Conservation (phyloP, 116 monocot genomes). For the Zostera marina region DNA sequence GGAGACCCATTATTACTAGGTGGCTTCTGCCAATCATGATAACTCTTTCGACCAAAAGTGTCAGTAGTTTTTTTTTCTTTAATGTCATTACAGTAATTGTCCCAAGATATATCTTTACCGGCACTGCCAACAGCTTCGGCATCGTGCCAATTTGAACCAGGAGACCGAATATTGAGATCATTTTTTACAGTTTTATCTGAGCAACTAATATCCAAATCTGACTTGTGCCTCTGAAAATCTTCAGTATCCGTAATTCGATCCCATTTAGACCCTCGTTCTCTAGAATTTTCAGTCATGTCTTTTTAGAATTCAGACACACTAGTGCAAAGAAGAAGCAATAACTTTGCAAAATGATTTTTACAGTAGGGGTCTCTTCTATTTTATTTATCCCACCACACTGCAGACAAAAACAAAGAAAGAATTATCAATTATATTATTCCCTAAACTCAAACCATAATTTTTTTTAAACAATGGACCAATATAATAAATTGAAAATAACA, state of each 20-base stretch:
- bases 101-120: conserved; percentile 2
- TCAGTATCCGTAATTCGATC: conserved; percentile 19
- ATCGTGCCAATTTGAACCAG: conserved; percentile 2
- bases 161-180: background rate
- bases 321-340: background rate
- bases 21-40: conserved; percentile 10
- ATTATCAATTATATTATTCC: too few species aligned
- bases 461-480: too few species aligned
- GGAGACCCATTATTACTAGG: conserved; percentile 25
- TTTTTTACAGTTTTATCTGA: background rate
- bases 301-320: background rate
- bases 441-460: too few species aligned
- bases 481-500: too few species aligned
- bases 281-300: conserved; percentile 2
- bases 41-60: conserved; percentile 2
- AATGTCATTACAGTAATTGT: conserved; percentile 1
- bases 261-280: conserved; percentile 45
- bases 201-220: conserved; percentile 4
- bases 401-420: too few species aligned
- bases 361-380: background rate
- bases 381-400: too few species aligned
- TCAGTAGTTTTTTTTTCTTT: conserved; percentile 8
- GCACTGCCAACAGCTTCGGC: conserved; percentile 5
- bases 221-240: conserved; percentile 5
- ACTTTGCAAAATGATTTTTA: background rate